These are phyloP conservation scores for Dillenia suffruticosa DNA, from an alignment of 164 flowering plant species.

Conservation along the genomic window DNA sequence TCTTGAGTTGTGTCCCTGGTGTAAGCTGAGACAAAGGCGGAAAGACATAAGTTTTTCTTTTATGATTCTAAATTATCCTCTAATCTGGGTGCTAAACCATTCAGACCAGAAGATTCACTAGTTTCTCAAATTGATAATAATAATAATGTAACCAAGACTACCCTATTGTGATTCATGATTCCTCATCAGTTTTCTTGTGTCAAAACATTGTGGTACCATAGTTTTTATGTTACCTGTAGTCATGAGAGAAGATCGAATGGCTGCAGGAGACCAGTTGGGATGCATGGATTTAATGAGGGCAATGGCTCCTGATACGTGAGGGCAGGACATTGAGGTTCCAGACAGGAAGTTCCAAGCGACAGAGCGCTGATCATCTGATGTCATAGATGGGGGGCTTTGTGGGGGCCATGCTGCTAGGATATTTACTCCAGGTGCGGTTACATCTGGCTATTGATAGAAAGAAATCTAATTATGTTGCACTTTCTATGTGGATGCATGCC, in stretches of 20 bases:
- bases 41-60: neutral
- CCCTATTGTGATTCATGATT: no score
- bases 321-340: conserved; percentile 81
- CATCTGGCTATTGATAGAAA: conserved; percentile 42
- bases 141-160: no score
- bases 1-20: conserved; percentile 39
- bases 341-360: conserved; percentile 60
- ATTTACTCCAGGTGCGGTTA: conserved; percentile 61
- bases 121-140: no score
- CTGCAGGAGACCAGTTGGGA: conserved; percentile 71
- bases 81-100: no score
- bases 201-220: no score
- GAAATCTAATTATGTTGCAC: no score
- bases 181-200: no score
- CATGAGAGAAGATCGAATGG: conserved; percentile 59
- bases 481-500: no score
- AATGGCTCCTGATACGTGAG: conserved; percentile 64
- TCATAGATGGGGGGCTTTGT: conserved; percentile 33
- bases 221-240: conserved; percentile 46
- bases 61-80: no score
- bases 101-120: no score
- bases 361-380: conserved; percentile 24
- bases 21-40: conserved; percentile 32
- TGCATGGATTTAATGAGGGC: conserved; percentile 64
- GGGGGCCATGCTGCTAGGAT: conserved; percentile 78